Evolutionary conservation across 148 eudicot species (phyloP).

Genomic region (Selenicereus undatus): DNA sequence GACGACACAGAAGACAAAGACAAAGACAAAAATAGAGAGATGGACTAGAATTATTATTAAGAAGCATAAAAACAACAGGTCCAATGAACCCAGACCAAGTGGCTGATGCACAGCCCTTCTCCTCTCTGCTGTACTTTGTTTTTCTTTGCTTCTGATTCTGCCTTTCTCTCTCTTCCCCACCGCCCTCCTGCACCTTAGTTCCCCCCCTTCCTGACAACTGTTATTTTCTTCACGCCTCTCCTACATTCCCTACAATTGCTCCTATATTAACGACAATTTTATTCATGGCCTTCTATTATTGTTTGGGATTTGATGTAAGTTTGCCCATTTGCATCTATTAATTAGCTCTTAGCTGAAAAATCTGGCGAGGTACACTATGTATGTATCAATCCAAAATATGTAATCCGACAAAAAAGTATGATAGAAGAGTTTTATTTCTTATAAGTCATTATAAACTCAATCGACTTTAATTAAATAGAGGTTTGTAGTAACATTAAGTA

Average conservation of each 20-base stretch:
- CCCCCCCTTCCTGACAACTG: background rate
- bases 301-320: too few species aligned
- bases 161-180: background rate
- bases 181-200: background rate
- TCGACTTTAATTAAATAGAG: too few species aligned
- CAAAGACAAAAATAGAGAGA: background rate
- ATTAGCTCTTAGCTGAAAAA: too few species aligned
- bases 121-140: background rate
- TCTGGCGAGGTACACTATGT: too few species aligned
- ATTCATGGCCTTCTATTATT: background rate
- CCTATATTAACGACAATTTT: background rate
- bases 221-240: background rate
- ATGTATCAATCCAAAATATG: too few species aligned
- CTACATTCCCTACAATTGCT: background rate
- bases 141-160: background rate
- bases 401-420: too few species aligned
- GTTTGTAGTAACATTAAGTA: too few species aligned
- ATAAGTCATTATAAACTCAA: too few species aligned
- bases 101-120: background rate
- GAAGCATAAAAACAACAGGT: background rate
- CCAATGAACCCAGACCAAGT: background rate
- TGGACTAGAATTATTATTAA: too few species aligned
- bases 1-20: background rate
- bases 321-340: too few species aligned
- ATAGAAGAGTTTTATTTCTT: too few species aligned